Conservation (phyloP, 1,284 basidiomycete species). For the Cutaneotrichosporon sp. region DNA sequence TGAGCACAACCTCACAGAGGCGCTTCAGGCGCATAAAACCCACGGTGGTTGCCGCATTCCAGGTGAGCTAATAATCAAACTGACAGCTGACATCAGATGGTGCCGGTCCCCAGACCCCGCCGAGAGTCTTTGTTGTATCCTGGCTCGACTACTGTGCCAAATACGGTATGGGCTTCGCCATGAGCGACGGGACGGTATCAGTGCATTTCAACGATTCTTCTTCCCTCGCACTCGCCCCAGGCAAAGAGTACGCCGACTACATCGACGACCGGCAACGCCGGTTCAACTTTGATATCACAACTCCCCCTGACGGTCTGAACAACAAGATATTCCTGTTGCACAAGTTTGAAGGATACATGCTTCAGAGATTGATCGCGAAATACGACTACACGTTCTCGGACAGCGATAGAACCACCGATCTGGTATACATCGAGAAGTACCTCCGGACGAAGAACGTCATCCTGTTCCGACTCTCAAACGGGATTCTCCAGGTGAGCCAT, state of each 20-base stretch:
- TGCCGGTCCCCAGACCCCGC: slow-evolving; percentile 55
- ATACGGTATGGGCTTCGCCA: slow-evolving; percentile 96
- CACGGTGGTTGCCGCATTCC: slow-evolving; percentile 41
- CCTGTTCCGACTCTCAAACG: slow-evolving; percentile 91
- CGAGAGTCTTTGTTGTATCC: slow-evolving; percentile 84
- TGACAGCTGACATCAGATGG: slow-evolving; percentile 17
- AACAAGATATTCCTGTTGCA: slow-evolving; percentile 84
- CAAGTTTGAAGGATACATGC: slow-evolving; percentile 89
- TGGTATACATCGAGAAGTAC: slow-evolving; percentile 94
- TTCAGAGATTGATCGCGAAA: slow-evolving; percentile 74
- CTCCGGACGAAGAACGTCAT: slow-evolving; percentile 94
- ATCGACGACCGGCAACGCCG: slow-evolving; percentile 50
- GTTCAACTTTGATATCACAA: slow-evolving; percentile 40
- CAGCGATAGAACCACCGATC: slow-evolving; percentile 62
- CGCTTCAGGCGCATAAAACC: slow-evolving; percentile 1
- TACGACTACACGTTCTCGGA: slow-evolving; percentile 74
- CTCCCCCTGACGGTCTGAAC: slow-evolving; percentile 58
- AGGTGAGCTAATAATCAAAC: slow-evolving; percentile 35
- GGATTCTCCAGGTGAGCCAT: slow-evolving; percentile 71
- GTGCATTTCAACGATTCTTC: slow-evolving; percentile 96
- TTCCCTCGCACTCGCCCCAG: slow-evolving; percentile 73
- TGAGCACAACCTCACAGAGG: slow-evolving; percentile 59
- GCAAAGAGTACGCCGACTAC: slow-evolving; percentile 84
- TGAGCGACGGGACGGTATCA: slow-evolving; percentile 89
- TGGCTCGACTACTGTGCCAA: slow-evolving; percentile 99